A percentile compares a stretch with the other conserved stretches of the same genome.
Evolutionary conservation across 2,329 filamentous ascomycete genomes (phyloP).

Genomic region (Teratosphaeria gauchensis): DNA sequence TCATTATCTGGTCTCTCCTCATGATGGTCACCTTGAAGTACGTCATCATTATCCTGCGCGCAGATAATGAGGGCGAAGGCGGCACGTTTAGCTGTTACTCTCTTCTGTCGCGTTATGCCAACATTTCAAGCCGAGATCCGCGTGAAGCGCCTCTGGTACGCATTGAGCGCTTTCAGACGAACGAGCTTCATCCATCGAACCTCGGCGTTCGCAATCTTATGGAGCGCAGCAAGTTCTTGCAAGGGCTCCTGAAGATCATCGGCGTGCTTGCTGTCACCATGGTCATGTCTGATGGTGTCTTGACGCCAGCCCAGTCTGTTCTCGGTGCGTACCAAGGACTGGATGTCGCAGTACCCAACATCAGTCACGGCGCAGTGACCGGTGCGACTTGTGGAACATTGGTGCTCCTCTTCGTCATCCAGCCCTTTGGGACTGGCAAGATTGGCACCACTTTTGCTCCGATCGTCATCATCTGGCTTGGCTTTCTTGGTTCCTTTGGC

Average conservation of each 20-base stretch:
- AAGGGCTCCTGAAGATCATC: conserved; percentile 46
- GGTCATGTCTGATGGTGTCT: conserved; percentile 57
- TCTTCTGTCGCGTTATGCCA: conserved; percentile 51
- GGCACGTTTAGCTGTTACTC: conserved; percentile 61
- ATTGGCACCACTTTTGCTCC: conserved; percentile 55
- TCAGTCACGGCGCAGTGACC: conserved; percentile 49
- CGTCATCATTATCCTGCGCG: conserved; percentile 53
- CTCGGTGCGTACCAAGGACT: conserved; percentile 56
- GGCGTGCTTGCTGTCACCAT: conserved; percentile 58
- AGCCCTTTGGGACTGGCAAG: conserved; percentile 55
- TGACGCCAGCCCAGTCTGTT: conserved; percentile 62
- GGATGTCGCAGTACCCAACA: conserved; percentile 47
- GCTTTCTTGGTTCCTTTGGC: conserved; percentile 53
- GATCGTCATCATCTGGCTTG: conserved; percentile 55
- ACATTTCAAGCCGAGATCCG: conserved; percentile 52
- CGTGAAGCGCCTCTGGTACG: conserved; percentile 45
- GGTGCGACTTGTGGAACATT: conserved; percentile 57
- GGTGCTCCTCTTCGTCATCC: conserved; percentile 52
- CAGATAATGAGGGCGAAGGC: conserved; percentile 62
- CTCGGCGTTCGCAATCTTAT: conserved; percentile 46
- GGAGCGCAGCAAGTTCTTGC: conserved; percentile 46
- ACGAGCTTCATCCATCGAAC: conserved; percentile 45
- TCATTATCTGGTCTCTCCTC: conserved; percentile 60
- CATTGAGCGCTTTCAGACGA: conserved; percentile 49
- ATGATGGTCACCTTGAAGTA: conserved; percentile 64